phyloP scores from a whole-genome alignment of 139 green algal genomes.

The Haematococcus sp. region DNA sequence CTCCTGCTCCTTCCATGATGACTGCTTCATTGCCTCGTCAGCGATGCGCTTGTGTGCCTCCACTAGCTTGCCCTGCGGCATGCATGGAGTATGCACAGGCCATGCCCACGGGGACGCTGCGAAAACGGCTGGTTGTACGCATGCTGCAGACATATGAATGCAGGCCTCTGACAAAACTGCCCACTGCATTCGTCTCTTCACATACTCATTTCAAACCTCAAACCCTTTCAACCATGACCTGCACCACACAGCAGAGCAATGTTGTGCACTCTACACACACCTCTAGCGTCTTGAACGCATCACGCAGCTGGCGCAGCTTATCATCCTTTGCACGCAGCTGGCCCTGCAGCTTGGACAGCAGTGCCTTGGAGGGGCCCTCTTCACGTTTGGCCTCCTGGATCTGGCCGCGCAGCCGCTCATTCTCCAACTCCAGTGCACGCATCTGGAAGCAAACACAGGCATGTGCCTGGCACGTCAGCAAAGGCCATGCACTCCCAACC shows the following conservation, averaged over 20 bases:
- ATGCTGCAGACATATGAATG: too few species aligned
- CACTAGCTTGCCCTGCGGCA: slow-evolving; percentile 44
- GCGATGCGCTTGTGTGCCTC: slow-evolving; percentile 50
- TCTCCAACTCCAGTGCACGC: slow-evolving; percentile 14
- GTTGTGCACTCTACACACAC: not conserved
- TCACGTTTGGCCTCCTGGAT: slow-evolving; percentile 19
- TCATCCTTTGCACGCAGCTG: slow-evolving; percentile 46
- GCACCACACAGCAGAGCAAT: too few species aligned
- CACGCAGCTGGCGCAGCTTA: slow-evolving; percentile 48
- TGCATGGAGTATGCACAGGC: too few species aligned
- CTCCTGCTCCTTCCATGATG: not conserved
- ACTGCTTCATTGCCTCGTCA: slow-evolving; percentile 39
- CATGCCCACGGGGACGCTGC: too few species aligned
- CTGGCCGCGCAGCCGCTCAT: slow-evolving; percentile 21
- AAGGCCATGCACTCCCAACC: not conserved
- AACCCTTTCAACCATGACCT: too few species aligned
- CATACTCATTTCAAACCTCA: too few species aligned
- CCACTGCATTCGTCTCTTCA: too few species aligned
- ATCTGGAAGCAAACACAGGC: slow-evolving; percentile 8
- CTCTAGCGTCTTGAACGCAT: slow-evolving; percentile 67
- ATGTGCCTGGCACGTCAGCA: not conserved
- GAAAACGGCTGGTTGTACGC: too few species aligned
- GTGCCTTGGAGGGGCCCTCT: slow-evolving; percentile 6
- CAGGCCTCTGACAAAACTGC: too few species aligned
- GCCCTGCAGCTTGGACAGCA: slow-evolving; percentile 34